Percentiles rank a stretch among this genome's conserved stretches.
These are phyloP conservation scores for Chlamydomonas schloesseri DNA, from an alignment of 139 green algal species.

Conservation along the genomic window DNA sequence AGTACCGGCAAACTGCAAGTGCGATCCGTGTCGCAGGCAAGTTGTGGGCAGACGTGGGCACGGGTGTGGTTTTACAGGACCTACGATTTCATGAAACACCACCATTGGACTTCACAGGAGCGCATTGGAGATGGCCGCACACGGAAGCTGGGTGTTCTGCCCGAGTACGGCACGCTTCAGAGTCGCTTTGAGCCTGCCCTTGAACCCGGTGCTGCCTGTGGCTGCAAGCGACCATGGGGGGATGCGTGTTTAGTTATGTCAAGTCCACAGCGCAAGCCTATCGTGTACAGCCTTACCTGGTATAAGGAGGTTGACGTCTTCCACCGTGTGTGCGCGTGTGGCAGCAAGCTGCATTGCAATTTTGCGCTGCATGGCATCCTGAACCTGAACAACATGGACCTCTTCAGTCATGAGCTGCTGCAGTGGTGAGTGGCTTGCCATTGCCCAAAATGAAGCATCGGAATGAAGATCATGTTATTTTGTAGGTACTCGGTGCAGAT, in stretches of 20 bases:
- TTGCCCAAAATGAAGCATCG: too few relatives aligned
- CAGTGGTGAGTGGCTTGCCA: background rate
- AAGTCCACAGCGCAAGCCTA: too few relatives aligned
- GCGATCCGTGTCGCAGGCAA: background rate
- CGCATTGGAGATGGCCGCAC: background rate
- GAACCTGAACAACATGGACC: background rate
- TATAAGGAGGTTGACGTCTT: background rate
- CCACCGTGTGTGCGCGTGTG: background rate
- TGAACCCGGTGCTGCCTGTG: too few relatives aligned
- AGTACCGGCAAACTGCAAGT: background rate
- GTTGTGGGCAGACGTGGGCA: too few relatives aligned
- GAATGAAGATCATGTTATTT: background rate
- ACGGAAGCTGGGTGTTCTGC: too few relatives aligned
- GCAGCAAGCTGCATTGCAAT: background rate
- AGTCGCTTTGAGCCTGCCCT: too few relatives aligned
- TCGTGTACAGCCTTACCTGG: background rate
- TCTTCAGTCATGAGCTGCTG: background rate
- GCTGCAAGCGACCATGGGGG: too few relatives aligned
- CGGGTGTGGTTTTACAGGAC: background rate
- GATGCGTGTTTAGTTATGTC: too few relatives aligned
- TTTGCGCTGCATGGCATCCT: background rate
- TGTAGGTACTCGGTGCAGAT: background rate
- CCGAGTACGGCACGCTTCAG: too few relatives aligned
- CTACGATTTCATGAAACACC: background rate
- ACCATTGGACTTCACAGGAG: background rate